Evolutionary conservation across 257 asterid species (phyloP).

Genomic region (Misopates orontium): DNA sequence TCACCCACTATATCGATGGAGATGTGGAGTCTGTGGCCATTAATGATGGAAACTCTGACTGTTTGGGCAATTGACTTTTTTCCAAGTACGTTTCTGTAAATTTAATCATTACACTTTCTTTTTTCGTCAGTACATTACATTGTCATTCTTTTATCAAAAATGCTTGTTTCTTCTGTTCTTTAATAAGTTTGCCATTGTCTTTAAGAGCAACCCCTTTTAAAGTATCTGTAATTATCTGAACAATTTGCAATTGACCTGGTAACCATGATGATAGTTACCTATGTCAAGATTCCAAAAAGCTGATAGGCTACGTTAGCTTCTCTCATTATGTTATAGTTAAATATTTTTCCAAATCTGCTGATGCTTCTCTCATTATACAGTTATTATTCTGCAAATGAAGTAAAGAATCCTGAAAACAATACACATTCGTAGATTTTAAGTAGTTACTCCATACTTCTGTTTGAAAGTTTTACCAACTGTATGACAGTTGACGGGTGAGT

Average conservation of each 20-base stretch:
- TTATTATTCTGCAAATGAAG: too few relatives aligned
- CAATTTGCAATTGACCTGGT: neutral
- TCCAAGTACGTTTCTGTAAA: slow-evolving; percentile 64
- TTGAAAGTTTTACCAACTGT: neutral
- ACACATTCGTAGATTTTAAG: neutral
- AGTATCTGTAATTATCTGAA: neutral
- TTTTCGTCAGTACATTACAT: too few relatives aligned
- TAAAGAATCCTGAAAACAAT: neutral
- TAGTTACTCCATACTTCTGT: neutral
- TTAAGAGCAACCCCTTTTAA: slow-evolving; percentile 13
- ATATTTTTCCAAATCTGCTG: neutral
- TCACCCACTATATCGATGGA: slow-evolving; percentile 91
- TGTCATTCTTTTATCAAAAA: neutral
- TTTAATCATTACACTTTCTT: too few relatives aligned
- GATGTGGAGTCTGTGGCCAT: slow-evolving; percentile 99
- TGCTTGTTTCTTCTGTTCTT: slow-evolving; percentile 9
- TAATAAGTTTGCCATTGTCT: neutral
- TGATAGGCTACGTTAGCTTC: neutral
- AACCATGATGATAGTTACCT: neutral
- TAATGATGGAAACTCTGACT: slow-evolving; percentile 88
- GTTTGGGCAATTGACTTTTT: too few relatives aligned
- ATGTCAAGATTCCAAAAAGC: neutral
- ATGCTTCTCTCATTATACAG: neutral
- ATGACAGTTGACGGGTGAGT: neutral
- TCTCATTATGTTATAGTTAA: neutral